phyloP scores from a whole-genome alignment of 495 filamentous ascomycete species.

The Tuber borchii region DNA sequence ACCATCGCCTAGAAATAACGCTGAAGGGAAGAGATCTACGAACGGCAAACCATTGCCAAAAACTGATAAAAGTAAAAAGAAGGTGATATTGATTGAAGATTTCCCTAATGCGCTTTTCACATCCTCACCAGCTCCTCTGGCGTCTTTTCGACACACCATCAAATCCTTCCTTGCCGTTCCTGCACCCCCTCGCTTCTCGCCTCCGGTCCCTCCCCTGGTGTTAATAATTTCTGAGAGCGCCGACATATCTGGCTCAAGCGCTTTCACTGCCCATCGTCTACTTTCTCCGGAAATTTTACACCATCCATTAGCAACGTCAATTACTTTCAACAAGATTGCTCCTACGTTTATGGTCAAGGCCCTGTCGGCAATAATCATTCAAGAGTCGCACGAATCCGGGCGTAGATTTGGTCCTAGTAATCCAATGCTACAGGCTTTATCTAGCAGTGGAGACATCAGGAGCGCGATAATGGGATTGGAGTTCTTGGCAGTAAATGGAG shows the following conservation, averaged over 20 bases:
- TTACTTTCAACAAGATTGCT: slow-evolving; percentile 90
- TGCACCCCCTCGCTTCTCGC: slow-evolving; percentile 1
- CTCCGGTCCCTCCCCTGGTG: slow-evolving; percentile 63
- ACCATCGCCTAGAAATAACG: background rate
- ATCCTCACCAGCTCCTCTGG: slow-evolving; percentile 58
- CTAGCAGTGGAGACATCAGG: slow-evolving; percentile 82
- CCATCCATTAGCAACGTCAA: slow-evolving; percentile 64
- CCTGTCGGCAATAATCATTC: slow-evolving; percentile 67
- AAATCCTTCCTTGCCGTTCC: slow-evolving; percentile 39
- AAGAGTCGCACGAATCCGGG: slow-evolving; percentile 67
- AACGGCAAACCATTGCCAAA: slow-evolving; percentile 1
- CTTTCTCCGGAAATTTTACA: slow-evolving; percentile 76
- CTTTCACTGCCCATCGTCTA: slow-evolving; percentile 80
- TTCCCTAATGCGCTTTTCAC: slow-evolving; percentile 74
- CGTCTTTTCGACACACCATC: slow-evolving; percentile 68
- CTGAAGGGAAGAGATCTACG: slow-evolving; percentile 13
- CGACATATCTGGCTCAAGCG: slow-evolving; percentile 53
- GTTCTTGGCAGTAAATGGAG: slow-evolving; percentile 75
- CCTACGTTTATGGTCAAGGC: slow-evolving; percentile 80
- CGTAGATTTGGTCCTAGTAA: slow-evolving; percentile 58
- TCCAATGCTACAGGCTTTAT: slow-evolving; percentile 63
- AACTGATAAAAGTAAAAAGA: slow-evolving; percentile 41
- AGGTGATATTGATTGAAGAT: slow-evolving; percentile 82
- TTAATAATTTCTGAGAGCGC: slow-evolving; percentile 82
- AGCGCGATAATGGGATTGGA: slow-evolving; percentile 85